Evolutionary conservation across 352 stramenopile genomes (phyloP), one percentile per base, ranked within the genome.

Genomic region (Phytopythium oedochilum): DNA sequence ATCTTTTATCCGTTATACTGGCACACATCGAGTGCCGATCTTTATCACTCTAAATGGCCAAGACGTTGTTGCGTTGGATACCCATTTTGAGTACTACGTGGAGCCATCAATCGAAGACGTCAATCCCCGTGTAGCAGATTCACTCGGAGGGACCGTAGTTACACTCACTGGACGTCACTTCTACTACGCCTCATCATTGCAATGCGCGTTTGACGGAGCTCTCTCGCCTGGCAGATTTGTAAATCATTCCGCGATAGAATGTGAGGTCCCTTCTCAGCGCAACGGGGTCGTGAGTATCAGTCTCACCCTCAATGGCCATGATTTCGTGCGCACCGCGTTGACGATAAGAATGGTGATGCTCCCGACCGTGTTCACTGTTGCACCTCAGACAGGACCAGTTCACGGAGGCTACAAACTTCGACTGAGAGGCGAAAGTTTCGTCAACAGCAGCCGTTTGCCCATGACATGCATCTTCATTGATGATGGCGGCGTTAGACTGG

Each of bases 41-140:
- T 58, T 85, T 12, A 44, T 96, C n/a, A 74, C 81, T n/a, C 50
- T 89, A 5, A 96, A 96, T 44, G 83, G 78, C 9, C 75, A 88
- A 55, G 83, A 96, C 54, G 85, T 85, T 51, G 47, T 83, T 2
- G 47, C 20, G 3, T 22, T 83, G 0, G 46, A 63, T 5, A 58
- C 68, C 29, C 32, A 60, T 0, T 97, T 93, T 57, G 75, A 92
- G 35, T 95, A 89, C 38, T 63, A 73, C 36, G 46, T 75, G 11
- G 61, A 80, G 17, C 51, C 66, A 1, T 57, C 66, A 6, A 51
- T 96, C 35, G 64, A 85, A 47, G 18, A 34, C 2, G 39, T 91
- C 4, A 40, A 44, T 0, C 88, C 89, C 23, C 32, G 45, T 14
- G 44, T 75, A 31, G 85, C 69, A 25, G 61, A 78, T 43, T 40